Evolutionary conservation across 257 asterid species (phyloP), one percentile per base, ranked within the genome.

Genomic region (Marsdenia floribunda): DNA sequence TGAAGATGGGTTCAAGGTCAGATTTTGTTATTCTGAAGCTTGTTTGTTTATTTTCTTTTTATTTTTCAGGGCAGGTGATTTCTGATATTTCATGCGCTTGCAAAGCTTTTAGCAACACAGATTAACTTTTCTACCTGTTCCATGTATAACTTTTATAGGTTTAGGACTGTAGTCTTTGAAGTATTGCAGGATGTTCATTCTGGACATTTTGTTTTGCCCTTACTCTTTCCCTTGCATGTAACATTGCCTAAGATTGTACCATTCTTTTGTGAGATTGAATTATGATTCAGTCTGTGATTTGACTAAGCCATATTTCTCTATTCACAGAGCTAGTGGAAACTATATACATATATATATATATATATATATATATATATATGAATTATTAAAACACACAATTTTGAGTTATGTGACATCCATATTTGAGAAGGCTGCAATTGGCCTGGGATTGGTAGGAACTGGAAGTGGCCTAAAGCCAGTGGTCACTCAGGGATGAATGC

Each of bases 1-100:
- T 82, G 86, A 92, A 90, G 77, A 68, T 86, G 87, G 86, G 82
- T 77, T 90, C 97, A 72, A 90, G 99, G 99, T 94, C 77, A 71
- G 90, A 52, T 21, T 65, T 24, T 8, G 29, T 16, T n/a, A 63
- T 12, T 64, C 19, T 59, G 13, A n/a, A 33, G 4, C 6, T 3
- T 46, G 21, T 24, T 6, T 38, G 2, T 47, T 22, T 58, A 0
- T 44, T 44, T 44, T 44, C 49, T 18, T 53, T 53, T 16, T 18
- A 1, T 18, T 53, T 53, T 21, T 18, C 4, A 24, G 24, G 24
- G 59, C 18, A 5, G 22, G 59, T 19, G 35, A 37, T 22, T 24
- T 57, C 19, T 42, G 0, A 13, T 29, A 18, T 68, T 1, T 57
- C 0, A 18, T 42, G 40, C 60, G 35, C n/a, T 26, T 33, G 47